A percentile compares a stretch with the other conserved stretches of the same genome.
phyloP scores from a whole-genome alignment of 139 green algal species.

The Closterium sp. region DNA sequence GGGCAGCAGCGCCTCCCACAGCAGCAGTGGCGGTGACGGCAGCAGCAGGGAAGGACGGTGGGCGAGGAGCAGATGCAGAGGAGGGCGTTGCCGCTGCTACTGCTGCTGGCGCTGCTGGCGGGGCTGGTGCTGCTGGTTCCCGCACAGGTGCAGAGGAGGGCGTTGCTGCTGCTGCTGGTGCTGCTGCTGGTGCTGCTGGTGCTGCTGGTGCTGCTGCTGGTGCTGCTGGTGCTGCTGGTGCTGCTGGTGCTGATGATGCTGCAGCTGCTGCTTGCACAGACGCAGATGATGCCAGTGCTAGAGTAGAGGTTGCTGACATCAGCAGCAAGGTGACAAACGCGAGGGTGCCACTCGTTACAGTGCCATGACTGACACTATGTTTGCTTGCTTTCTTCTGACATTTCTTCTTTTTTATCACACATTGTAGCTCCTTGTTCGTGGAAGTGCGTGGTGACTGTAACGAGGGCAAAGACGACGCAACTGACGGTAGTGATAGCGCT shows the following conservation, averaged over 20 bases:
- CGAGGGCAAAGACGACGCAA: neutral
- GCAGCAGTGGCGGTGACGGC: neutral
- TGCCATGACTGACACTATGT: neutral
- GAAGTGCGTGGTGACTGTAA: too few species aligned
- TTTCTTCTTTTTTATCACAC: neutral
- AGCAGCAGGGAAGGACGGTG: neutral
- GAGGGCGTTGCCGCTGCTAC: neutral
- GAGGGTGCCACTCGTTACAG: neutral
- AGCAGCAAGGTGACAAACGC: neutral
- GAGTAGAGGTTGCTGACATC: neutral
- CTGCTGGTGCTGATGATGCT: neutral
- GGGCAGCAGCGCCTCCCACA: too few species aligned
- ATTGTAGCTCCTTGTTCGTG: neutral
- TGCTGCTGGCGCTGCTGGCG: neutral
- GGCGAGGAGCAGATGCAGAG: neutral
- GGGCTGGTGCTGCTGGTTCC: neutral
- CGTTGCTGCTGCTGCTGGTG: neutral
- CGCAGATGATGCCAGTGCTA: neutral
- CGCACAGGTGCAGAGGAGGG: neutral
- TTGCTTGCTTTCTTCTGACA: neutral
- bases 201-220: neutral
- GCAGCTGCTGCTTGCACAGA: neutral
- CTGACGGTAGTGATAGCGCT: neutral
- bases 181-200: neutral
- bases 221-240: neutral